Conservation (phyloP, 306 rosid genomes). For the Dicorynia guianensis region DNA sequence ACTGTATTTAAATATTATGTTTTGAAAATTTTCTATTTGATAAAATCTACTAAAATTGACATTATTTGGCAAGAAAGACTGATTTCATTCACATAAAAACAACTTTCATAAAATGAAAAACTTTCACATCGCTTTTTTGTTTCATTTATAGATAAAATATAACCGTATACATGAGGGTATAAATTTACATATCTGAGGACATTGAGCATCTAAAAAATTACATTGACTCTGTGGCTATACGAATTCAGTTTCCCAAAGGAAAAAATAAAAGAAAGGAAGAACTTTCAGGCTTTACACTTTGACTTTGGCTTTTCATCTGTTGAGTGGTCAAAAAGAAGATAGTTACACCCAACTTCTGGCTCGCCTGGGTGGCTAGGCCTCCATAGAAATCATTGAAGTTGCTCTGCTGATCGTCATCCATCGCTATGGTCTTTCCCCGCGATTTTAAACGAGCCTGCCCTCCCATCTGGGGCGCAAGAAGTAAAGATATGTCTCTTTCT, state of each 20-base stretch:
- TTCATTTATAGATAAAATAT: neutral
- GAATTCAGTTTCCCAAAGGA: too few relatives aligned
- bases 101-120: too few relatives aligned
- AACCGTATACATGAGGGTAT: neutral
- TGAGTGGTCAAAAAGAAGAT: conserved; percentile 1
- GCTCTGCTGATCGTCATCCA: neutral
- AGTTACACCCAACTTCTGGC: conserved; percentile 14
- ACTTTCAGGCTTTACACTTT: too few relatives aligned
- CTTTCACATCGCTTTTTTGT: too few relatives aligned
- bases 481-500: neutral
- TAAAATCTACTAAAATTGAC: too few relatives aligned
- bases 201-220: neutral
- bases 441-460: conserved; percentile 46
- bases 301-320: neutral
- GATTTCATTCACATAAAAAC: too few relatives aligned
- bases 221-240: neutral
- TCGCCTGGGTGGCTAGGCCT: conserved; percentile 37
- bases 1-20: too few relatives aligned
- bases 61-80: too few relatives aligned
- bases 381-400: conserved; percentile 22
- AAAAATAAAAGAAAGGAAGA: too few relatives aligned
- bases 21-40: too few relatives aligned
- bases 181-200: neutral
- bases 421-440: neutral
- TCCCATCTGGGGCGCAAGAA: conserved; percentile 55